phyloP scores from a whole-genome alignment of 1,284 basidiomycete species.

The Tylopilus sp. region DNA sequence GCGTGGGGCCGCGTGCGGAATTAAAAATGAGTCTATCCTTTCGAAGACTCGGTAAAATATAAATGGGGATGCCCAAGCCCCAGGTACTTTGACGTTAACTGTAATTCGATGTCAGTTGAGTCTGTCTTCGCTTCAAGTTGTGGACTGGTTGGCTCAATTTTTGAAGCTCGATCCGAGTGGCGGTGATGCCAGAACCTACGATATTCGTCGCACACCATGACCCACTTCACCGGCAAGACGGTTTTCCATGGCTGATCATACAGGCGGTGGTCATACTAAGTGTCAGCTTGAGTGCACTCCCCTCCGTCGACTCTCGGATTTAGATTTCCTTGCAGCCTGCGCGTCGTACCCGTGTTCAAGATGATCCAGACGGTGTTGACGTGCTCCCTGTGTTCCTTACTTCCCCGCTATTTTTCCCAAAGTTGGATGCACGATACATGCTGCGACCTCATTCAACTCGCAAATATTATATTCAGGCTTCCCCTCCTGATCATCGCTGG shows the following conservation, averaged over 20 bases:
- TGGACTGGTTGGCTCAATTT: background rate
- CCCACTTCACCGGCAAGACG: too few relatives aligned
- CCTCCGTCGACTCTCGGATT: background rate
- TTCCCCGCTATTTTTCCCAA: conserved; percentile 1
- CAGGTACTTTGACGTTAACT: too few relatives aligned
- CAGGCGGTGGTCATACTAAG: too few relatives aligned
- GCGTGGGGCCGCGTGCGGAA: too few relatives aligned
- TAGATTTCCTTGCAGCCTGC: background rate
- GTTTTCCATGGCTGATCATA: too few relatives aligned
- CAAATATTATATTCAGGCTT: background rate
- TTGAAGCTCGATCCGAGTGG: background rate
- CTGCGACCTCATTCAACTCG: background rate
- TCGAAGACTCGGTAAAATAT: too few relatives aligned
- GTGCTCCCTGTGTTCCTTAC: conserved; percentile 8
- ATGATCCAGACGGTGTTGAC: background rate
- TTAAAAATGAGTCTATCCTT: too few relatives aligned
- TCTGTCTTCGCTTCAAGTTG: too few relatives aligned
- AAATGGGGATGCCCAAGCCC: background rate
- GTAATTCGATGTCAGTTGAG: too few relatives aligned
- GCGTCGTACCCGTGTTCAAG: background rate
- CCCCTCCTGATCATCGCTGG: conserved; percentile 1
- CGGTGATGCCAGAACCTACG: background rate
- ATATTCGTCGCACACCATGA: too few relatives aligned
- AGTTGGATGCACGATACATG: conserved; percentile 1
- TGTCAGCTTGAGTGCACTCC: too few relatives aligned